These are phyloP conservation scores for Aspergillus vadensis DNA, from an alignment of 2,329 filamentous ascomycete species.

Conservation along the genomic window DNA sequence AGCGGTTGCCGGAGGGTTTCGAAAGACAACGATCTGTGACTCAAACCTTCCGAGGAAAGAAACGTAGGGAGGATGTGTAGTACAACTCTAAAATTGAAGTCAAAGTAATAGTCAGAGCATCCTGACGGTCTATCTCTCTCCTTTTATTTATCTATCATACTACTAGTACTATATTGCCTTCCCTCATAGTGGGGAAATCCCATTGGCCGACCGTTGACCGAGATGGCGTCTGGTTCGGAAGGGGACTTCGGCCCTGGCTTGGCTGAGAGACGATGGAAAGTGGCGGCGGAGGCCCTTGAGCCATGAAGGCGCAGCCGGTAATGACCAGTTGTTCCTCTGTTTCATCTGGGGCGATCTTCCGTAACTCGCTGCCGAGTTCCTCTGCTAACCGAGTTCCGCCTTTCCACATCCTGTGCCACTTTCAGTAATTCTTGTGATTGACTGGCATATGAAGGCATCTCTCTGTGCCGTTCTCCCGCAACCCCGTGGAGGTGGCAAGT, in stretches of 20 bases:
- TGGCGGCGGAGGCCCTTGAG: conserved; percentile 13
- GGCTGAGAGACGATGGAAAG: conserved; percentile 13
- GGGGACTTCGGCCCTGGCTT: conserved; percentile 20
- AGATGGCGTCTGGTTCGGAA: conserved; percentile 22
- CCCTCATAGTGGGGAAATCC: conserved; percentile 12
- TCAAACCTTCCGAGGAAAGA: too few species aligned
- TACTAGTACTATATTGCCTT: conserved; percentile 11
- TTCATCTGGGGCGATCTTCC: conserved; percentile 26
- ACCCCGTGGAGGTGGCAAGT: conserved; percentile 4
- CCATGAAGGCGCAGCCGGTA: conserved; percentile 7
- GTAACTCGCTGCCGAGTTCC: conserved; percentile 25
- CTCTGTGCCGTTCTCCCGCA: background rate
- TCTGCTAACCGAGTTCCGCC: conserved; percentile 30
- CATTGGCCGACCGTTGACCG: conserved; percentile 15
- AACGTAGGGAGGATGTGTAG: too few species aligned
- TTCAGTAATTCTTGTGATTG: background rate
- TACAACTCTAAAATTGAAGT: too few species aligned
- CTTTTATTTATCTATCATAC: conserved; percentile 2
- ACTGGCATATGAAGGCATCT: background rate
- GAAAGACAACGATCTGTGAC: too few species aligned
- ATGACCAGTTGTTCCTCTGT: background rate
- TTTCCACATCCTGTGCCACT: conserved; percentile 7
- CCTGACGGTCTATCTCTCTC: background rate
- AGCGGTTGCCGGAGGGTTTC: too few species aligned
- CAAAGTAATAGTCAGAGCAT: too few species aligned